A percentile compares a stretch with the other conserved stretches of the same genome.
Evolutionary conservation across 176 grass and related monocot species (phyloP).

Genomic region (Sorghum bicolor): DNA sequence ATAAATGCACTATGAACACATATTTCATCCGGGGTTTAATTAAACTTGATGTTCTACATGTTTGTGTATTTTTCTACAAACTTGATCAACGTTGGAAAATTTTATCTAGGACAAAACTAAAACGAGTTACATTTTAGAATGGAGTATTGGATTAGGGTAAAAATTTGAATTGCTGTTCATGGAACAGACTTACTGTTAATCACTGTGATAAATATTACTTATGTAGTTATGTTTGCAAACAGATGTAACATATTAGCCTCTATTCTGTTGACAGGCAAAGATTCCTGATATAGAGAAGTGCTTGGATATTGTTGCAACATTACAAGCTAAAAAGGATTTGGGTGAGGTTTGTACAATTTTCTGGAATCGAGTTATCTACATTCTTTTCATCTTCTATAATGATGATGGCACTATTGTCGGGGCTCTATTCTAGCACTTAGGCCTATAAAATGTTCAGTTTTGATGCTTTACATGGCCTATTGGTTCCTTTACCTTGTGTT

Average conservation of each 20-base stretch:
- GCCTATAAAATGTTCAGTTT: background rate
- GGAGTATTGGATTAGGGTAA: background rate
- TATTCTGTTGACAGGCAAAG: constrained; percentile 71
- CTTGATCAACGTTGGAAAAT: background rate
- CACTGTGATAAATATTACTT: background rate
- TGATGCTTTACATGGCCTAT: background rate
- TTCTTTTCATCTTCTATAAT: background rate
- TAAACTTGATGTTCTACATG: background rate
- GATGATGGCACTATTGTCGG: background rate
- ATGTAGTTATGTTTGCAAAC: background rate
- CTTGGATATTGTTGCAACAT: constrained; percentile 71
- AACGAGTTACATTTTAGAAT: background rate
- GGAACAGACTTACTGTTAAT: background rate
- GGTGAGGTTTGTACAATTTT: constrained; percentile 70
- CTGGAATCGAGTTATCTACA: background rate
- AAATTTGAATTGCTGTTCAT: background rate
- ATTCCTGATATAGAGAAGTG: constrained; percentile 98
- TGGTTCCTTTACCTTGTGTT: background rate
- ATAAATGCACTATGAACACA: background rate
- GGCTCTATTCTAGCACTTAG: background rate
- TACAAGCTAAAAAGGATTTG: constrained; percentile 72
- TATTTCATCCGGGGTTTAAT: background rate
- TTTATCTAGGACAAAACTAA: background rate
- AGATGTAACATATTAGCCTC: background rate
- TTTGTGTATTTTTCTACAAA: background rate